Evolutionary conservation across 345 rosid species (phyloP).

Genomic region (Xanthoceras sorbifolium): DNA sequence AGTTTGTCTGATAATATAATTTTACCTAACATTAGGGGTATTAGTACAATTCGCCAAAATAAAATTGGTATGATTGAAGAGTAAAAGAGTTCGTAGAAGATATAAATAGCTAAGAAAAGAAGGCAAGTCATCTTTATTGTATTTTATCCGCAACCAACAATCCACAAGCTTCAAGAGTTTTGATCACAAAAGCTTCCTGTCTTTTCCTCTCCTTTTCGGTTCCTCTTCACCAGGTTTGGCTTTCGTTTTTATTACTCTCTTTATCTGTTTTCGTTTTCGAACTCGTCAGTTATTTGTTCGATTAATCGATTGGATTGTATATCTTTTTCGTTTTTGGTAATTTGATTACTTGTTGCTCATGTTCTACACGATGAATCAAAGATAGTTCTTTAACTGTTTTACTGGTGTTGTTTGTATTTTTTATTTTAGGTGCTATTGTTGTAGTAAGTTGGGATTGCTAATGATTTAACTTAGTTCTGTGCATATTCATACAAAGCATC

Average conservation of each 20-base stretch:
- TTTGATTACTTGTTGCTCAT: neutral
- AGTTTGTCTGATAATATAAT: too few relatives aligned
- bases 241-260: neutral
- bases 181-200: neutral
- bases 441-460: neutral
- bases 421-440: neutral
- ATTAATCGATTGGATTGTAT: neutral
- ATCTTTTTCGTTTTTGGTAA: neutral
- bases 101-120: neutral
- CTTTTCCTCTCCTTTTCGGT: neutral
- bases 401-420: neutral
- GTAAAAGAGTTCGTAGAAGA: neutral
- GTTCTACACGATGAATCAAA: neutral
- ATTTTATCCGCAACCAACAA: slow-evolving; percentile 7
- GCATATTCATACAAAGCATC: neutral
- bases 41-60: too few relatives aligned
- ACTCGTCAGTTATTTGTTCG: neutral
- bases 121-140: slow-evolving; percentile 1
- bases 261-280: neutral
- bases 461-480: neutral
- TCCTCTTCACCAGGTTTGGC: slow-evolving; percentile 28
- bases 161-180: slow-evolving; percentile 17
- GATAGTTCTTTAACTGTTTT: neutral
- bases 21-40: too few relatives aligned
- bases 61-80: neutral